A percentile compares a stretch with the other conserved stretches of the same genome.
These are phyloP conservation scores for Coriolopsis trogii DNA, from an alignment of 1,284 basidiomycete species.

Conservation along the genomic window DNA sequence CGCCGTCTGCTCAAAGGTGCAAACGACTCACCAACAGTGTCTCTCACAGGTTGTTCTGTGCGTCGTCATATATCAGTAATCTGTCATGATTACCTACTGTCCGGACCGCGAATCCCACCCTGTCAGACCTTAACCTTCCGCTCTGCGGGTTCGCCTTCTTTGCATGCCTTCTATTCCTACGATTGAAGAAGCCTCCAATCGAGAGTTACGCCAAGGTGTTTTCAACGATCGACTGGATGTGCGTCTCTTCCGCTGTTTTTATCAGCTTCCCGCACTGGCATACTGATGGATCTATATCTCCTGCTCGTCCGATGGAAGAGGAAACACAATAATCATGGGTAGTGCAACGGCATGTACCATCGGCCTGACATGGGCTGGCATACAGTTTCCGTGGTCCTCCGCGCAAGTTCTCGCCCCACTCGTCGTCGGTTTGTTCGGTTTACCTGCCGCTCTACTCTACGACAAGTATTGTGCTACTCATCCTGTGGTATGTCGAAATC, in stretches of 20 bases:
- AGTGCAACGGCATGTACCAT: constrained; percentile 18
- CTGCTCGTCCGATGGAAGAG: constrained; percentile 26
- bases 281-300: constrained; percentile 20
- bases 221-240: constrained; percentile 36
- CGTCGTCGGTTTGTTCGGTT: constrained; percentile 20
- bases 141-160: constrained; percentile 37
- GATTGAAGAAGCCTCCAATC: constrained; percentile 36
- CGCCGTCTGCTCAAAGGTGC: too few species aligned
- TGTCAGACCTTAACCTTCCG: constrained; percentile 42
- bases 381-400: constrained; percentile 23
- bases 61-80: background rate
- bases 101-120: too few species aligned
- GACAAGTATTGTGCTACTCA: constrained; percentile 25
- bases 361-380: constrained; percentile 26
- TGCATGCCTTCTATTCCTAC: constrained; percentile 39
- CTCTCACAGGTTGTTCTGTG: constrained; percentile 7
- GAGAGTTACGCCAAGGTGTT: constrained; percentile 33
- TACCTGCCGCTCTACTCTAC: constrained; percentile 31
- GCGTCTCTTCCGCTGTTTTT: constrained; percentile 4
- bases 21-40: background rate
- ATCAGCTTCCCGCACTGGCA: too few species aligned
- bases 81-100: constrained; percentile 8
- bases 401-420: constrained; percentile 24
- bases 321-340: constrained; percentile 20
- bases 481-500: too few species aligned